Conservation (phyloP, 495 filamentous ascomycete species). For the Penicillium silybi region DNA sequence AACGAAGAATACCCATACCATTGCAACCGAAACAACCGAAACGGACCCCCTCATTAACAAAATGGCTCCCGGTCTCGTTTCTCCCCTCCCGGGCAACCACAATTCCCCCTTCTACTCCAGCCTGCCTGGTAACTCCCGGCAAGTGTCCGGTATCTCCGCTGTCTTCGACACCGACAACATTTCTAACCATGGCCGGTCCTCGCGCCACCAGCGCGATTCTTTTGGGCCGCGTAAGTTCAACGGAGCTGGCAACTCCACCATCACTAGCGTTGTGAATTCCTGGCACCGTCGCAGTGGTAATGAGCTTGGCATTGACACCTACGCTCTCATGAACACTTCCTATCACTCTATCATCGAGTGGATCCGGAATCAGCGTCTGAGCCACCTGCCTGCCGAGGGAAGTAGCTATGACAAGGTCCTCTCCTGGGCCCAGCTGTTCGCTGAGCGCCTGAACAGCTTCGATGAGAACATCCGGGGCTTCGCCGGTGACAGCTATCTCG, state of each 20-base stretch:
- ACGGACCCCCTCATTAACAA: neutral
- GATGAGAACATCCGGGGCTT: constrained; percentile 29
- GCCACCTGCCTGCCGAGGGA: constrained; percentile 34
- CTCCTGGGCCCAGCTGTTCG: constrained; percentile 29
- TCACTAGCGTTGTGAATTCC: constrained; percentile 22
- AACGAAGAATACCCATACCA: neutral
- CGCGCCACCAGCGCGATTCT: constrained; percentile 18
- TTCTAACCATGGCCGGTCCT: constrained; percentile 20
- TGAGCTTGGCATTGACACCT: constrained; percentile 17
- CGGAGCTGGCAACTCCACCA: constrained; percentile 17
- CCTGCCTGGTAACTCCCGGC: constrained; percentile 12
- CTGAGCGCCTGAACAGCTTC: constrained; percentile 32
- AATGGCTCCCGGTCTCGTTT: constrained; percentile 24
- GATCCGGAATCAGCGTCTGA: constrained; percentile 32
- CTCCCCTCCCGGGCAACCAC: constrained; percentile 20
- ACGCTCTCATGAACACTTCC: constrained; percentile 19
- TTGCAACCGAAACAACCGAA: constrained; percentile 1
- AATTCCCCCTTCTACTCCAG: constrained; percentile 16
- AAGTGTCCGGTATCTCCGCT: constrained; percentile 19
- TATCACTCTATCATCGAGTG: constrained; percentile 28
- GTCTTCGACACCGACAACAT: constrained; percentile 22
- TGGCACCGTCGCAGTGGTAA: constrained; percentile 24
- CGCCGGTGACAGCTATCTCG: constrained; percentile 33
- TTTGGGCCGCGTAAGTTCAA: constrained; percentile 18
- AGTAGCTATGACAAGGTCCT: constrained; percentile 39